Base-by-base conservation (phyloP, 441 rosid genomes). In the Pelargonium fulgidum region DNA sequence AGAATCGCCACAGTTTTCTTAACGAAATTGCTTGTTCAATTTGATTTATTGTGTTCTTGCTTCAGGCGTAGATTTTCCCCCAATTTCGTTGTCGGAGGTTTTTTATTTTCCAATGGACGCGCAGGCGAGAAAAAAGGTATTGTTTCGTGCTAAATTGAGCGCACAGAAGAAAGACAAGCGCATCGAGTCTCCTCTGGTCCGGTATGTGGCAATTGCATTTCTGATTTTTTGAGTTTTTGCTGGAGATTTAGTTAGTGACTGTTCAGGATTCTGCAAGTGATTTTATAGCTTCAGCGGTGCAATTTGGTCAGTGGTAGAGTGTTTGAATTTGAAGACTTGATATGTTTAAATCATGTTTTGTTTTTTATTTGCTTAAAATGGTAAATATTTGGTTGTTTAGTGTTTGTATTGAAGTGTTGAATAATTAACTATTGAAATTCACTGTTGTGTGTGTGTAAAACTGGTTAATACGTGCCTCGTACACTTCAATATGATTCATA, bases 121-220 rank as follows among this genome's bases (percentile, higher is more conserved):
- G 45, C 81, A 78, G 63, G 91, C 89, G 12, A 90, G 79, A 81
- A 91, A 84, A 72, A 93, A 91, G 78, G 93, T 93, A 2, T 16
- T 89, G 68, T 93, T 85, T 77, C 90, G 99, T 4, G 86, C 99
- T 29, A 94, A 86, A 72, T 78, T 91, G 72, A 90, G 83, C 70
- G 93, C 96, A 0, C 86, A 84, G 79, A 94, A 81, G 86, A 91
- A 88, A 77, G 89, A 84, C 0, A 80, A 85, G 59, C 87, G 91
- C 71, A 87, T 91, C 17, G 89, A 91, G 75, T 90, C 96, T 76
- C 91, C 96, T 68, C 92, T 91, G 62, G 92, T 94, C 22, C 84
- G 91, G 98, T 90, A 70, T 66, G 44, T 12, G 33, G 12, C 33
- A 0, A 13, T 24, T 70, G 24, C 47, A 19, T 66, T 41, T 54